Base-by-base conservation (phyloP, 352 stramenopile species). In the Phytophthora meadii region DNA sequence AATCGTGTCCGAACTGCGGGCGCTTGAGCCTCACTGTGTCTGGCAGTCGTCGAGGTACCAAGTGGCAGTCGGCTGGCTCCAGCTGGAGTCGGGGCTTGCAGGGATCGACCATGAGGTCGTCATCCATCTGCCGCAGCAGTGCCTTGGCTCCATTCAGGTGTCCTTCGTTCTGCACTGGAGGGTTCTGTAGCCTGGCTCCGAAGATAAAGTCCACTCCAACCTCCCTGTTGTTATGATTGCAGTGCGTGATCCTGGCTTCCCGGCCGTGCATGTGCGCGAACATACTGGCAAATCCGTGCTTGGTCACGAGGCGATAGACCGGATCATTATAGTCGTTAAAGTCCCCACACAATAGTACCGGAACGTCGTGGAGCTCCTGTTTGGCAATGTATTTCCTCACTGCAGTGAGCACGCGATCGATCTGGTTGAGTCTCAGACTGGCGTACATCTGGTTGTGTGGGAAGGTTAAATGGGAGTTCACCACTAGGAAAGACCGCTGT, bases 131-230 rank as follows among this genome's bases (percentile, higher is more conserved):
- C 32, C 47, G 46, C 37, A 44, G 28, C 4, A 48, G 15, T 51
- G 37, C 27, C 32, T 46, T 54, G 7, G 50, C 24, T 28, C 14
- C 24, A 12, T 42, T 42, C 37, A 42, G 15, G 14, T 42, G 30
- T 12, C 30, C 30, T 36, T 36, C 14, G 30, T 14, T 10, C 37
- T 42, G n/a, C 37, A 42, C 15, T 41, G 46, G 17, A 10, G 40
- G 27, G 15, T 51, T 72, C 27, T 81, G 32, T 22, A 91, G 17
- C 41, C 87, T 73, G 10, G 83, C 80, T 1, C 81, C 81, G 51
- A 95, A 95, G 64, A 95, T 92, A 57, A 95, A 95, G 50, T 95
- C 87, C 25, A 95, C 87, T 40, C 84, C 83, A 37, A 95, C 87
- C 59, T 95, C 85, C 53, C 82, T 79, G 71, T 95, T 95, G 72